These are phyloP conservation scores for Staphylotrichum tortipilum DNA, from an alignment of 495 filamentous ascomycete genomes.

Conservation along the genomic window DNA sequence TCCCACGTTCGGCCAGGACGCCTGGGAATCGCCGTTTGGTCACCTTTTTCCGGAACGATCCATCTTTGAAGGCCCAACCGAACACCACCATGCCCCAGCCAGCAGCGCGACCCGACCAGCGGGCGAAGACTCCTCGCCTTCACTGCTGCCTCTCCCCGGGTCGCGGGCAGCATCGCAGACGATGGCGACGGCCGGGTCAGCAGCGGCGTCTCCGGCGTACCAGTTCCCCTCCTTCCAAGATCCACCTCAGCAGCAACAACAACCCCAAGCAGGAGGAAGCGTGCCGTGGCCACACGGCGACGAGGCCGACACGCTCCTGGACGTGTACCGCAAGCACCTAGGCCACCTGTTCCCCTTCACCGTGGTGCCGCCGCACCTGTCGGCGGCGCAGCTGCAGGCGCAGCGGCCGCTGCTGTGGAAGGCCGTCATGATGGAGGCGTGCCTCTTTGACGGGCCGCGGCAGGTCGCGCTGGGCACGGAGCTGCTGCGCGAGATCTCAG, in stretches of 20 bases:
- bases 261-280: too few species aligned
- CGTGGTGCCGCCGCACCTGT: constrained; percentile 15
- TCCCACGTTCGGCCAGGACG: background rate
- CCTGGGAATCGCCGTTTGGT: background rate
- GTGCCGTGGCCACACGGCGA: constrained; percentile 18
- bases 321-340: constrained; percentile 8
- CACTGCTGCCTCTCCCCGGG: too few species aligned
- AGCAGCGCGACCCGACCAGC: background rate
- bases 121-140: too few species aligned
- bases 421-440: constrained; percentile 24
- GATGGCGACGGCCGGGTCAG: background rate
- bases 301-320: constrained; percentile 20
- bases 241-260: background rate
- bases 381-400: constrained; percentile 14
- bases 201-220: background rate
- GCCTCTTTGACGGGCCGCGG: constrained; percentile 19
- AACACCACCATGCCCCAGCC: background rate
- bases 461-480: constrained; percentile 19
- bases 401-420: constrained; percentile 26
- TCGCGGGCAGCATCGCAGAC: background rate
- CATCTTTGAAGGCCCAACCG: background rate
- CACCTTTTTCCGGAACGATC: background rate
- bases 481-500: constrained; percentile 19
- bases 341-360: constrained; percentile 22
- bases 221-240: background rate